These are phyloP conservation scores for Ophiosphaerella korrae DNA, from an alignment of 2,329 filamentous ascomycete genomes.

Conservation along the genomic window DNA sequence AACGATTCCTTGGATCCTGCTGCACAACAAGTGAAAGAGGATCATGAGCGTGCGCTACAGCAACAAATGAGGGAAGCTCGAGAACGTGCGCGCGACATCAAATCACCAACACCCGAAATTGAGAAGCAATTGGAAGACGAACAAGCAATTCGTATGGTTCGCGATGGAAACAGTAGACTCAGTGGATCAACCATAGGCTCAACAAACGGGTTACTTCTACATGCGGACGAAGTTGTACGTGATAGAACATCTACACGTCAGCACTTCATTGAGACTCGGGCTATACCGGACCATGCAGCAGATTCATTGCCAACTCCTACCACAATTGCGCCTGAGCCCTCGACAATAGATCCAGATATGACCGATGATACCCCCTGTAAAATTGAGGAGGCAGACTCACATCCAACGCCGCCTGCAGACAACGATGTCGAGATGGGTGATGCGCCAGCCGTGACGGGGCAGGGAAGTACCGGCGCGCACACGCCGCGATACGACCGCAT, in stretches of 20 bases:
- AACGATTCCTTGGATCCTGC: constrained; percentile 43
- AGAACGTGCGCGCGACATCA: constrained; percentile 48
- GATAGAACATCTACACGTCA: constrained; percentile 9
- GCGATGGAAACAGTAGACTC: constrained; percentile 39
- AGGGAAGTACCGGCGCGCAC: constrained; percentile 28
- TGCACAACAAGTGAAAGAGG: constrained; percentile 55
- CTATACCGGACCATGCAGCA: constrained; percentile 23
- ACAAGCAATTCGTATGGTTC: constrained; percentile 48
- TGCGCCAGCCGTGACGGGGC: constrained; percentile 16
- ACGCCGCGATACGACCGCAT: constrained; percentile 57
- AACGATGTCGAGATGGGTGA: constrained; percentile 43
- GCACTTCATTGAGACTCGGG: constrained; percentile 13
- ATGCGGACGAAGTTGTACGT: constrained; percentile 24
- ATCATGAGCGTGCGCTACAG: constrained; percentile 58
- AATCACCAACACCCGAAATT: constrained; percentile 61
- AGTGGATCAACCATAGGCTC: constrained; percentile 22
- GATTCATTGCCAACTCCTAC: constrained; percentile 46
- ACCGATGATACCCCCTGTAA: constrained; percentile 19
- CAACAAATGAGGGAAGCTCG: constrained; percentile 56
- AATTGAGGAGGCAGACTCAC: constrained; percentile 22
- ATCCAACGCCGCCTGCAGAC: constrained; percentile 45
- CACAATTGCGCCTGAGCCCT: constrained; percentile 40
- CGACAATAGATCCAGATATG: constrained; percentile 27
- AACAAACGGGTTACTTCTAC: constrained; percentile 27
- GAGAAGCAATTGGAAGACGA: constrained; percentile 63